Conservation (phyloP, 2,329 filamentous ascomycete species). For the Exophiala bonariae region DNA sequence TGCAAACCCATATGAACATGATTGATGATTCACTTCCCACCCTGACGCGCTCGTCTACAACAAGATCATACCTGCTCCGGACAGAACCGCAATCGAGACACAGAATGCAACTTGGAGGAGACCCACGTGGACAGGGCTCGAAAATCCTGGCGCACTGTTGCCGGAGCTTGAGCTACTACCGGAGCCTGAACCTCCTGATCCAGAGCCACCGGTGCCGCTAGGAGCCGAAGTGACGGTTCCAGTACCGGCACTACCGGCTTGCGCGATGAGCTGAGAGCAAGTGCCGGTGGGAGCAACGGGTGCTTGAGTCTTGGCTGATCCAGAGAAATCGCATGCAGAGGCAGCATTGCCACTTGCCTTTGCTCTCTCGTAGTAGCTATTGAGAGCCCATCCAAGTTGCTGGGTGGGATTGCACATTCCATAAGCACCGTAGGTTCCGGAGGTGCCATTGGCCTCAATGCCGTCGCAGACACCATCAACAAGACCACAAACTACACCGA, state of each 20-base stretch:
- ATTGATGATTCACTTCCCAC: neutral
- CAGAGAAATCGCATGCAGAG: conserved; percentile 44
- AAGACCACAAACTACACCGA: conserved; percentile 52
- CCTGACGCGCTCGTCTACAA: conserved; percentile 35
- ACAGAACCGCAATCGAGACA: conserved; percentile 42
- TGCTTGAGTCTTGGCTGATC: conserved; percentile 40
- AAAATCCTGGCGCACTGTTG: conserved; percentile 15
- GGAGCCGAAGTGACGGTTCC: conserved; percentile 40
- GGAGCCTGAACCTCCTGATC: conserved; percentile 30
- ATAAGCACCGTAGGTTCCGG: conserved; percentile 47
- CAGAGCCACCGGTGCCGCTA: conserved; percentile 31
- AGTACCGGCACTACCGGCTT: conserved; percentile 42
- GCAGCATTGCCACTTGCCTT: conserved; percentile 32
- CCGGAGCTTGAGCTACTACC: conserved; percentile 27
- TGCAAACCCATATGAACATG: conserved; percentile 11
- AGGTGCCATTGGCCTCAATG: conserved; percentile 39
- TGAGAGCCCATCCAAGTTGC: conserved; percentile 45
- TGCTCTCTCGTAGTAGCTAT: conserved; percentile 46
- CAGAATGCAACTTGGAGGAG: conserved; percentile 44
- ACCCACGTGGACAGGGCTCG: conserved; percentile 33
- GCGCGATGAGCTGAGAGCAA: conserved; percentile 39
- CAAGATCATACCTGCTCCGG: conserved; percentile 48
- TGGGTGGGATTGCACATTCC: conserved; percentile 45
- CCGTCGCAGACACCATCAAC: conserved; percentile 38
- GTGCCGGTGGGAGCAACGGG: conserved; percentile 36